Conservation (phyloP, 2,329 filamentous ascomycete species). For the Aspergillus chevalieri region DNA sequence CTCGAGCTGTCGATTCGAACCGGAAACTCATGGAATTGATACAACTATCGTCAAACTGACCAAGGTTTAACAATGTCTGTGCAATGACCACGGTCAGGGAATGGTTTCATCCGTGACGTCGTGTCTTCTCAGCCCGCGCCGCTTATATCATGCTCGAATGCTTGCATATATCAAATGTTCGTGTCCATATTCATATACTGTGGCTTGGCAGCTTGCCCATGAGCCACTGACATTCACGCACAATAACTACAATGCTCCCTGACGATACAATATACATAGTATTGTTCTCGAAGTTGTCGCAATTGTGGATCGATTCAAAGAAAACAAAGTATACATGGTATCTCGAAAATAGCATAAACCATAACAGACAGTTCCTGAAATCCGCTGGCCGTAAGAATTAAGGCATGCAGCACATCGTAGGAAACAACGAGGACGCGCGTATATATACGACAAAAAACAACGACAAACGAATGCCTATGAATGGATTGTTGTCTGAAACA, state of each 20-base stretch:
- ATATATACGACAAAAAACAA: neutral
- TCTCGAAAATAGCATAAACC: neutral
- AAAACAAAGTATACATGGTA: neutral
- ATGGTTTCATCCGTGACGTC: neutral
- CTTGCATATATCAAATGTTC: too few species aligned
- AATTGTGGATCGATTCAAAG: neutral
- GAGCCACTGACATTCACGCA: too few species aligned
- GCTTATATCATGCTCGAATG: too few species aligned
- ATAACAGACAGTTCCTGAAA: too few species aligned
- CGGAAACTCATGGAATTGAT: constrained; percentile 54
- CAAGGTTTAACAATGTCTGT: constrained; percentile 28
- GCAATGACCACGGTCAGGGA: neutral
- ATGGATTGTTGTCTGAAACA: constrained; percentile 60
- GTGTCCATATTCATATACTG: neutral
- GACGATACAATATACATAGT: too few species aligned
- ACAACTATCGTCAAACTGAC: constrained; percentile 50
- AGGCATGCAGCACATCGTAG: too few species aligned
- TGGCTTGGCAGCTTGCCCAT: neutral
- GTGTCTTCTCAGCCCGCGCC: neutral
- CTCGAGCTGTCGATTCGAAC: constrained; percentile 53
- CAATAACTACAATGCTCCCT: too few species aligned
- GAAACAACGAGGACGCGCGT: neutral
- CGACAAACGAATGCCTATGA: neutral
- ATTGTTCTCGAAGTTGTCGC: too few species aligned
- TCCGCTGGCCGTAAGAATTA: too few species aligned